Conservation (phyloP, 1,284 basidiomycete species). For the Volvariella surrecta region DNA sequence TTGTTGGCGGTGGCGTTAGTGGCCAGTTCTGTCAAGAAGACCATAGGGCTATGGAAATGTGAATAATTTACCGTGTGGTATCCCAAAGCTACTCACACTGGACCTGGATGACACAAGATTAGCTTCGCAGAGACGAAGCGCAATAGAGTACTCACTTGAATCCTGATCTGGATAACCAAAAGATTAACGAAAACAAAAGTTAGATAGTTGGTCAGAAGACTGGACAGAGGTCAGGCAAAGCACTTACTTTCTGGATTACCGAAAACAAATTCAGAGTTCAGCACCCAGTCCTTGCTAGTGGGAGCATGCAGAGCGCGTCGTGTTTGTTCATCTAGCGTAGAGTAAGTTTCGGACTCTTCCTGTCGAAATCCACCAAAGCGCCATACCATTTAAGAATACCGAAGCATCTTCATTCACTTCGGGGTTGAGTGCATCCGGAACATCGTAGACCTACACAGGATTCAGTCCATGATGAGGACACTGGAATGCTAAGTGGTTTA, state of each 20-base stretch:
- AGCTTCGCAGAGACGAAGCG: not conserved
- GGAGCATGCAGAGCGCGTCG: slow-evolving; percentile 62
- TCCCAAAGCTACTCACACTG: slow-evolving; percentile 27
- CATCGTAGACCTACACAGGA: slow-evolving; percentile 34
- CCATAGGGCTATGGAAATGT: slow-evolving; percentile 39
- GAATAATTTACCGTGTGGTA: not conserved
- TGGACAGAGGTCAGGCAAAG: too few species aligned
- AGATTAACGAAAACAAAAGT: not conserved
- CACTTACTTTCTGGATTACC: slow-evolving; percentile 20
- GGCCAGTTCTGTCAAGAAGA: slow-evolving; percentile 55
- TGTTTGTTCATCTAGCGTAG: slow-evolving; percentile 36
- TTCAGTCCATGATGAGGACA: slow-evolving; percentile 1
- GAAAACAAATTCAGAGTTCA: slow-evolving; percentile 41
- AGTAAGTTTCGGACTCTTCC: not conserved
- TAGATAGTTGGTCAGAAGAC: too few species aligned
- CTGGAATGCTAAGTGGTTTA: not conserved
- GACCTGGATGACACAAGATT: slow-evolving; percentile 21
- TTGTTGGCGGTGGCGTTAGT: slow-evolving; percentile 44
- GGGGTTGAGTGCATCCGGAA: slow-evolving; percentile 46
- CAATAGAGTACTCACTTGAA: slow-evolving; percentile 3
- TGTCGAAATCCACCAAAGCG: not conserved
- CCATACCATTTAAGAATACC: slow-evolving; percentile 54
- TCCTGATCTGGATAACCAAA: not conserved
- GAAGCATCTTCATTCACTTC: slow-evolving; percentile 35
- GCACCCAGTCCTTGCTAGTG: slow-evolving; percentile 49